Base-by-base conservation (phyloP, 192 early-diverging fungal species). In the Mortierella alpina region DNA sequence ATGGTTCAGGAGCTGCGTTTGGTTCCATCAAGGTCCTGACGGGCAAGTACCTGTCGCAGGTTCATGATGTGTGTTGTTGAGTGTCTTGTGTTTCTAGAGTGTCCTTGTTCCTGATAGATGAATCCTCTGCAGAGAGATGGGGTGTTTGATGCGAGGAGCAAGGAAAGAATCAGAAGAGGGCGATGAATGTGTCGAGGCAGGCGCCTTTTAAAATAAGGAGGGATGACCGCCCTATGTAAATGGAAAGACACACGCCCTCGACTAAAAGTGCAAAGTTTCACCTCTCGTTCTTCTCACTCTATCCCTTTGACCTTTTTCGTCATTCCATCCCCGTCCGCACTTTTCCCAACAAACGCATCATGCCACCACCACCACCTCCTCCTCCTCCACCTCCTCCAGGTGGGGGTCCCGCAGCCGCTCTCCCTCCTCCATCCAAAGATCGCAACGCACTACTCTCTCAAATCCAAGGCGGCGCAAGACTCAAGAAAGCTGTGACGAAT, bases 401-500 rank as follows among this genome's bases (percentile, higher is more conserved):
- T 17, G 77, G 77, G 48, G 69, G 57, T 68, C 49, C 78, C 10
- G 65, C 69, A 10, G 12, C 60, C 8, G 52, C 53, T 7, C 44
- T 55, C 7, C 68, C 84, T 41, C 4, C 75, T 10, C 58, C 83
- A 51, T 71, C 84, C 22, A 66, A 71, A 17, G 86, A 84, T 49
- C 73, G 86, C 70, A 80, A 66, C 71, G 91, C 89, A 17, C 84
- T 95, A 57, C 83, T 94, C 69, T 48, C 74, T 45, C 90, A 93
- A 72, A 95, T 95, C 75, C 94, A 95, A 70, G 68, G 88, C 59
- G 94, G 94, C 45, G 86, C 77, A 54, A 67, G 49, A 56, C 87
- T 95, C 31, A 91, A 91, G 52, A 93, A 93, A 75, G 58, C 91
- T 17, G 72, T 84, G 46, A 95, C 94, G 6, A 93, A 91, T 58